Base-by-base conservation (phyloP, 129 eudicot genomes). In the Pulicaria dysenterica region DNA sequence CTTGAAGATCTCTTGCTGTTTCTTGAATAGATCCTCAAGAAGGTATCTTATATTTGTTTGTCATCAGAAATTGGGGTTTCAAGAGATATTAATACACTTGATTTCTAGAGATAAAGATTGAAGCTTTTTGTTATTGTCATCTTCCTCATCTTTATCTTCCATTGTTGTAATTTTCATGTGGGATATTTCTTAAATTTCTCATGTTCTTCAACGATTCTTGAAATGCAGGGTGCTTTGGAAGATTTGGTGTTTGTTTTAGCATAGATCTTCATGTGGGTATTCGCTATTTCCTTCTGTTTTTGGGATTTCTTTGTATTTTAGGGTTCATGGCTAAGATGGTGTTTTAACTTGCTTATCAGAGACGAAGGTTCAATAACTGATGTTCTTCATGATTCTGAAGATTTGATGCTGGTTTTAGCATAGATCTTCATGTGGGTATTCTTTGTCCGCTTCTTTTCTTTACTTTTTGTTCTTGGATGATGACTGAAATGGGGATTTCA, bases 221-320 rank as follows among this genome's bases (percentile, higher is more conserved):
- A 67, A 76, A 78, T 70, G 77, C 67, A 78, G 72, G 76, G 72
- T 62, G 36, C 42, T 14, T 78, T 62, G 1, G 41, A 42, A 62
- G 64, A 15, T 61, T 77, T 61, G 48, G 70, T 60, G 66, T 66
- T 77, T 58, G 12, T 70, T 43, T 63, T 70, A 51, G n/a, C 64
- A 51, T 77, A 70, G 76, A 77, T 77, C 67, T 64, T 56, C 66
- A 50, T 42, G 58, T 77, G 72, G 82, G 71, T 60, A 16, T 77
- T 59, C 64, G 59, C 34, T 59, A 40, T 41, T 49, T 7, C 14
- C 34, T 69, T 24, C 42, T 4, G 64, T 14, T 41, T 17, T 45
- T 67, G 31, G 72, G 67, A 24, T 24, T 24, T 64, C 54, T 64
- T 24, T 5, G 13, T 50, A 15, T 74, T 55, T 17, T 42, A 14